Percentiles rank a stretch among this genome's conserved stretches.
Evolutionary conservation across 352 stramenopile genomes (phyloP).

Genomic region (Phytopythium vexans): DNA sequence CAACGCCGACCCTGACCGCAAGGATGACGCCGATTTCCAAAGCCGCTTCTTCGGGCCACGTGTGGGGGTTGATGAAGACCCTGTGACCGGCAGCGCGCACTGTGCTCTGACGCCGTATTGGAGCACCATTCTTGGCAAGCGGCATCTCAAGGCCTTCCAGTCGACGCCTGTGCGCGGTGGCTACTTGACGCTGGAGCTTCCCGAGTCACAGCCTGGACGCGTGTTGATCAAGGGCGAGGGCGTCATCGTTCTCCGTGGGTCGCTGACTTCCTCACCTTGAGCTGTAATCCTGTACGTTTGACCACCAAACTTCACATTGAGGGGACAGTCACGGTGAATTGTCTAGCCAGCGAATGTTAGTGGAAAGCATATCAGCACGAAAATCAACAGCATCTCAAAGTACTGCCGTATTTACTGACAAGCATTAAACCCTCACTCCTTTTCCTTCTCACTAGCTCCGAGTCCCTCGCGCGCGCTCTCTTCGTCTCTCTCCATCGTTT

Average conservation of each 20-base stretch:
- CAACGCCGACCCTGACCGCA: slow-evolving; percentile 9
- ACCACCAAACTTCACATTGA: too few species aligned
- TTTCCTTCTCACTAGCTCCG: too few species aligned
- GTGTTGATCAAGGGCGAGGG: slow-evolving; percentile 31
- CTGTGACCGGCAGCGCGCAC: slow-evolving; percentile 88
- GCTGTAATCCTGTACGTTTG: background rate
- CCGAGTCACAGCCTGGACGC: slow-evolving; percentile 6
- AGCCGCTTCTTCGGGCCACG: slow-evolving; percentile 84
- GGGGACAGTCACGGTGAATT: too few species aligned
- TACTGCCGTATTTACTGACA: too few species aligned
- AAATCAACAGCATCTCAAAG: too few species aligned
- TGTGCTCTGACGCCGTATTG: slow-evolving; percentile 84
- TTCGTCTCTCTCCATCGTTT: too few species aligned
- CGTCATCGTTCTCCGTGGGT: slow-evolving; percentile 1
- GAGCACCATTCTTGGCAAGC: slow-evolving; percentile 22
- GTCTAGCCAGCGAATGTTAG: too few species aligned
- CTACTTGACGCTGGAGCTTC: slow-evolving; percentile 18
- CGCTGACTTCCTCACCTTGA: background rate
- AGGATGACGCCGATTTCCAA: slow-evolving; percentile 31
- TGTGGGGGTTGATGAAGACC: slow-evolving; percentile 88
- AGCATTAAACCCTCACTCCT: too few species aligned
- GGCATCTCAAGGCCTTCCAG: slow-evolving; percentile 20
- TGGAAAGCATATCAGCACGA: too few species aligned
- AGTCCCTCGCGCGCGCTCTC: too few species aligned
- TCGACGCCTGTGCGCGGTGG: slow-evolving; percentile 20